Evolutionary conservation across 2,329 filamentous ascomycete genomes (phyloP), one percentile per base, ranked within the genome.

Genomic region (Ophiostoma sp.): DNA sequence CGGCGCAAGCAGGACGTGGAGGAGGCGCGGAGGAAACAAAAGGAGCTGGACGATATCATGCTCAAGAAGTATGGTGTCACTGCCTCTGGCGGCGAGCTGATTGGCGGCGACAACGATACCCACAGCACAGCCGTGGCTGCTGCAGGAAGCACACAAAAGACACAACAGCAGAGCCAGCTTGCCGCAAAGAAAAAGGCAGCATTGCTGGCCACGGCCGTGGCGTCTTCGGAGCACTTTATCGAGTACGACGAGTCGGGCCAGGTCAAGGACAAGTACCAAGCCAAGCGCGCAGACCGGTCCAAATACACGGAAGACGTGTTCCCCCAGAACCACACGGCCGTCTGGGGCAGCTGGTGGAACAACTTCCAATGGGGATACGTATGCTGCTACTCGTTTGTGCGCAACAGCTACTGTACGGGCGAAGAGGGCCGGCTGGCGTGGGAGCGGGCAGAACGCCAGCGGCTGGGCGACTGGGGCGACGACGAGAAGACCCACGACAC

Each of bases 331-430:
- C 95, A 99, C 80, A 93, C 88, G 3, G 90, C 90, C 0, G 90
- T 97, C 3, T 99, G 93, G 92, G 95, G 95, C 67, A 97, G 93
- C 76, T 99, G 95, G 95, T 99, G 95, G 95, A 87, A 89, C 69
- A 89, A 92, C 77, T 98, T 97, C 81, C 87, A 90, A 79, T 99
- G 95, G 95, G 95, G 95, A 1, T 99, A 97, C 79, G 87, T 91
- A 31, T 99, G 95, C 79, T 99, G 95, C 82, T 93, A 96, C 78
- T 97, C 93, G 0, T 90, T 89, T 31, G 87, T 96, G 73, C 97
- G 96, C 81, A 98, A 99, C 80, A 97, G 93, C 76, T 99, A 98
- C 77, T 99, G 95, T 79, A 98, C 94, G 0, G 95, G 95, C 35
- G 92, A 95, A 72, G 92, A 91, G 71, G 95, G 95, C 48, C 96